Evolutionary conservation across 1,284 basidiomycete genomes (phyloP), one percentile per base, ranked within the genome.

Genomic region (Leccinum solheimii): DNA sequence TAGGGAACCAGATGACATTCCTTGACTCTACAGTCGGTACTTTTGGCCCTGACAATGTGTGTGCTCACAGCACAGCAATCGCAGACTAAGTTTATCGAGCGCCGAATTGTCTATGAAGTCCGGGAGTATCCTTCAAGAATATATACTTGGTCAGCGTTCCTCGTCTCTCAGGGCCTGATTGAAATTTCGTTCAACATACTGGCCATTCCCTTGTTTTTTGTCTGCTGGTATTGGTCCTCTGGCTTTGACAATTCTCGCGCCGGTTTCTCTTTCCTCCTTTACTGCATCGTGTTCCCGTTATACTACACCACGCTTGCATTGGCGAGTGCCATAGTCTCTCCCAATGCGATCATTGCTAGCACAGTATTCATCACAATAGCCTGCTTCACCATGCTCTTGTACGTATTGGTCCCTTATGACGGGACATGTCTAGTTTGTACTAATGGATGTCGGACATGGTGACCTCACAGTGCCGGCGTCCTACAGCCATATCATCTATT

Each of bases 81-180:
- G 14, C 65, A 66, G 34, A 10, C 19, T 30, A 63, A 60, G 38
- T 68, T 68, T 16, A 50, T 72, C n/a, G 57, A 62, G 2, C 54
- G 26, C 65, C 78, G 82, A 32, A 78, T 77, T 10, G 77, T 92
- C 13, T 92, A 88, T 71, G 87, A 91, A 69, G 83, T 85, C 19
- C 82, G 89, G 36, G 91, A 92, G 73, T 81, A 85, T 1, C 84
- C 87, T 1, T 89, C 87, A 64, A 84, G 88, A 70, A 92, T 91
- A 74, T 95, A 93, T 77, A 84, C 84, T 61, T 95, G 93, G 93
- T 81, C 86, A 9, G 85, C 88, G 1, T 83, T 94, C 55, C 71
- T 86, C 40, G 79, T 85, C 1, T 78, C 86, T 0, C 86, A 88
- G 64, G 78, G 89, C 58, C 66, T 86, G 5, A 80, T 82, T 30